A percentile compares a stretch with the other conserved stretches of the same genome.
phyloP scores from a whole-genome alignment of 2,329 filamentous ascomycete species.

The Aureobasidium sp. region DNA sequence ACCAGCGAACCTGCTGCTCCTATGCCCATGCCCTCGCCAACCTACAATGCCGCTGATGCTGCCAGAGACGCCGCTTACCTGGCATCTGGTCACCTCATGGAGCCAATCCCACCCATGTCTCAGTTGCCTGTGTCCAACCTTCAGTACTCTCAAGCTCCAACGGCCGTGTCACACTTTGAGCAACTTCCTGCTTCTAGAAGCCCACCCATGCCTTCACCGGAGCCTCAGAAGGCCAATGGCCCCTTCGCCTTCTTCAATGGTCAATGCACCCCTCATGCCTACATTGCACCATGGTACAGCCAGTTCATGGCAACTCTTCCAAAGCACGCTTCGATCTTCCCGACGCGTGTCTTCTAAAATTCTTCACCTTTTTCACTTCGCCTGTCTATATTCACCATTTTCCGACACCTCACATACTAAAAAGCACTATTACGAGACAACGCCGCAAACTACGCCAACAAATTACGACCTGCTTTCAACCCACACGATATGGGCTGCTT shows the following conservation, averaged over 20 bases:
- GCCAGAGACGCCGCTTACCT: slow-evolving; percentile 12
- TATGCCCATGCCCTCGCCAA: slow-evolving; percentile 11
- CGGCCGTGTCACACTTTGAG: slow-evolving; percentile 3
- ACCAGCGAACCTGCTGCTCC: slow-evolving; percentile 43
- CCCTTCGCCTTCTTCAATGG: slow-evolving; percentile 5
- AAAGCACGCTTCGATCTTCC: slow-evolving; percentile 16
- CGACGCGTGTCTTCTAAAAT: slow-evolving; percentile 16
- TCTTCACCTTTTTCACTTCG: slow-evolving; percentile 6
- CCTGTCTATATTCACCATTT: slow-evolving; percentile 10
- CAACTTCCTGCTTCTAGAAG: slow-evolving; percentile 5
- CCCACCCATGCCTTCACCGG: slow-evolving; percentile 1
- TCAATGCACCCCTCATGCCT: slow-evolving; percentile 14
- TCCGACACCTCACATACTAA: neutral
- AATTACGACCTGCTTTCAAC: slow-evolving; percentile 1
- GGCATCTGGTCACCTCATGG: slow-evolving; percentile 10
- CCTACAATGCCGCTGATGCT: slow-evolving; percentile 15
- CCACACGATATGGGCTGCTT: neutral
- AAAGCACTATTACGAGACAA: slow-evolving; percentile 6
- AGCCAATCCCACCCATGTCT: slow-evolving; percentile 11
- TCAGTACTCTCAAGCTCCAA: neutral
- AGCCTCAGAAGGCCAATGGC: slow-evolving; percentile 4
- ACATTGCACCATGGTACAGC: slow-evolving; percentile 15
- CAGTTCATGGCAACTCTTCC: slow-evolving; percentile 15
- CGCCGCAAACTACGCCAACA: slow-evolving; percentile 5
- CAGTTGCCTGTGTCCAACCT: slow-evolving; percentile 10